Evolutionary conservation across 2,329 filamentous ascomycete genomes (phyloP).

Genomic region (Ophiostoma ips): DNA sequence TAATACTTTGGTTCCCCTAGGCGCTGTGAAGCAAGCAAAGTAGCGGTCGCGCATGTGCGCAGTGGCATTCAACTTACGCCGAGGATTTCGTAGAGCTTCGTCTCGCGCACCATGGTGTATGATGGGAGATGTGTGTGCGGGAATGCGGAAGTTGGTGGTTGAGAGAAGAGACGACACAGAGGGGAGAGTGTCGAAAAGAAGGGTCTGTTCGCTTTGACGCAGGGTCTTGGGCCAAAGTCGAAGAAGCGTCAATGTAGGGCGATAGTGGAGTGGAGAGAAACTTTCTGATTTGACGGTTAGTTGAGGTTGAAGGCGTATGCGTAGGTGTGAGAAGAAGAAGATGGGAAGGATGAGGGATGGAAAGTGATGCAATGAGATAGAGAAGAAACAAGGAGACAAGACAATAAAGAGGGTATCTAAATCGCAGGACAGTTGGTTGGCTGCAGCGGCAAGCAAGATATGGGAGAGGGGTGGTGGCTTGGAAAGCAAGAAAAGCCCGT

Average conservation of each 20-base stretch:
- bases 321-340: not conserved
- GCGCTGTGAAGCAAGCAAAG: too few relatives aligned
- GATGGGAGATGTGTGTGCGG: not conserved
- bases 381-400: constrained; percentile 1
- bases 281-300: not conserved
- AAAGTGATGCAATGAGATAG: not conserved
- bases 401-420: not conserved
- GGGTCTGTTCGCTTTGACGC: not conserved
- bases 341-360: too few relatives aligned
- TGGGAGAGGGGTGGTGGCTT: not conserved
- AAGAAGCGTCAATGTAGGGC: not conserved
- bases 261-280: constrained; percentile 2
- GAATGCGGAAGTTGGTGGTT: too few relatives aligned
- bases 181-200: not conserved
- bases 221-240: not conserved
- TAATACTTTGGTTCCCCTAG: not conserved
- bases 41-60: not conserved
- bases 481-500: not conserved
- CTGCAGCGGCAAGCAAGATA: not conserved
- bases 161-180: not conserved
- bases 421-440: not conserved
- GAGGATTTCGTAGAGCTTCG: constrained; percentile 64
- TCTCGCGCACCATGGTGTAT: constrained; percentile 61
- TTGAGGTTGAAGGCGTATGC: not conserved
- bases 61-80: constrained; percentile 50